Evolutionary conservation across 495 filamentous ascomycete species (phyloP).

Genomic region (Massariosphaeria phaeospora): DNA sequence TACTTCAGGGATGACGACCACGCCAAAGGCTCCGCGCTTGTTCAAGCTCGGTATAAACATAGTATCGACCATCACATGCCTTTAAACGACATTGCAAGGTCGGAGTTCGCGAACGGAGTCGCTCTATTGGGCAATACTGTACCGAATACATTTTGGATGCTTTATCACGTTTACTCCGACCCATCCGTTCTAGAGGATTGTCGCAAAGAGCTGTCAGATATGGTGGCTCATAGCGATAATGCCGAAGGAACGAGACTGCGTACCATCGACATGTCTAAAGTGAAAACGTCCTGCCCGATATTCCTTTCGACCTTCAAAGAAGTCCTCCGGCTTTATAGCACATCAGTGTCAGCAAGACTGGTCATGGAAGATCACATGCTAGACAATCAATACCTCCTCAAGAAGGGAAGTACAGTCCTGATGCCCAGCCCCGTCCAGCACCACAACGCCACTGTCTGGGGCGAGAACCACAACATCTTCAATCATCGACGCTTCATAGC

Average conservation of each 20-base stretch:
- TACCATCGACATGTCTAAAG: conserved; percentile 12
- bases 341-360: not conserved
- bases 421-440: conserved; percentile 22
- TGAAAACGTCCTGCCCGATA: conserved; percentile 17
- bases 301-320: conserved; percentile 18
- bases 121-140: conserved; percentile 48
- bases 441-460: conserved; percentile 10
- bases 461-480: conserved; percentile 7
- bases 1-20: conserved; percentile 42
- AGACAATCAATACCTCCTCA: conserved; percentile 12
- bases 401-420: conserved; percentile 8
- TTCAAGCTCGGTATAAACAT: conserved; percentile 35
- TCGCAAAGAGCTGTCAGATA: conserved; percentile 35
- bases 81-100: conserved; percentile 43
- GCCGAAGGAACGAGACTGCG: not conserved
- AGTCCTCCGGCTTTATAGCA: conserved; percentile 3
- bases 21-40: conserved; percentile 38
- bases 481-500: conserved; percentile 14
- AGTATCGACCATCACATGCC: conserved; percentile 34
- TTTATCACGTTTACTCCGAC: conserved; percentile 43
- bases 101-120: conserved; percentile 41
- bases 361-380: conserved; percentile 19
- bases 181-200: conserved; percentile 41
- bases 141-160: conserved; percentile 46
- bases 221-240: conserved; percentile 16